Evolutionary conservation across 176 grass and related monocot genomes (phyloP), one percentile per base, ranked within the genome.

Genomic region (Aegilops tauschii): DNA sequence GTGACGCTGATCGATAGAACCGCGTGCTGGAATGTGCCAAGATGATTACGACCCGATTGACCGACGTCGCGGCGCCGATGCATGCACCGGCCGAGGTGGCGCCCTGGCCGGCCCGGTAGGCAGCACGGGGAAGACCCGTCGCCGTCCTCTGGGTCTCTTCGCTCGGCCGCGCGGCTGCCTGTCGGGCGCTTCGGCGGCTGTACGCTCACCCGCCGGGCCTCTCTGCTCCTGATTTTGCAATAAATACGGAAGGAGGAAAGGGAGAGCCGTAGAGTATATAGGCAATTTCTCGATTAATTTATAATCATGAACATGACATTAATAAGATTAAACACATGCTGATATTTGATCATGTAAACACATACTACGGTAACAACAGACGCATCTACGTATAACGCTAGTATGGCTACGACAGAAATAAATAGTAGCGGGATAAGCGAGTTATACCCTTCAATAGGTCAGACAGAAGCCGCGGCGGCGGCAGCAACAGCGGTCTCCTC

Each of bases 81-180:
- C 80, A 82, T 82, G 80, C 65, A 82, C 80, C 65, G 45, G 80
- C 27, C 28, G 27, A 44, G 20, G 77, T 64, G 56, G 58, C 77
- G 58, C 58, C 54, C 31, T 37, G 78, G 77, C 59, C 77, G 35
- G 35, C 7, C n/a, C 36, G 78, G 5, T 25, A 29, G 59, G 37
- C n/a, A 28, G 78, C 35, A 80, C 6, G 59, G 6, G 20, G 20
- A 65, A 16, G 65, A 56, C 44, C 28, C 18, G 65, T 82, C 80
- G 65, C 65, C 80, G 65, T 82, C 65, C 39, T 29, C 62, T 29
- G 62, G 62, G 20, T 29, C 79, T 21, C 11, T 34, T 5, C 5
- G 29, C 7, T 35, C 1, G 29, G 29, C 20, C 65, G 80, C 80
- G 80, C 65, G 80, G 80, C 65, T 47, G 65, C 65, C 25, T 82